Evolutionary conservation across 2,329 filamentous ascomycete genomes (phyloP).

Genomic region (Neofusicoccum kwambonambiense): DNA sequence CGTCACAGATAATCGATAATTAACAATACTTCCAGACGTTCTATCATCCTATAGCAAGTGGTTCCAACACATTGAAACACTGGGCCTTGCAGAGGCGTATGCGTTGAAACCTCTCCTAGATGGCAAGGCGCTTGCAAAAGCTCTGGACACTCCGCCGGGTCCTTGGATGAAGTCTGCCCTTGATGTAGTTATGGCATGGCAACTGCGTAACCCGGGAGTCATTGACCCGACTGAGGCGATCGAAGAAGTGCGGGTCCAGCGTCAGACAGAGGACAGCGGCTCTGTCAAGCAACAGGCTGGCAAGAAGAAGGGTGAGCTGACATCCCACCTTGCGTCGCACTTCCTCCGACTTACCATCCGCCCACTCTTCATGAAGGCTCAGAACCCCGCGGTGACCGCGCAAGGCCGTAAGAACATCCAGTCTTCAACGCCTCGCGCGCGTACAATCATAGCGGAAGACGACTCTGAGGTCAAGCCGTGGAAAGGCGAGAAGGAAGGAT

Average conservation of each 20-base stretch:
- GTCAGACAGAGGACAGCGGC: slow-evolving; percentile 23
- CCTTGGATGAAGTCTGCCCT: slow-evolving; percentile 82
- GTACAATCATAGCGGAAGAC: slow-evolving; percentile 33
- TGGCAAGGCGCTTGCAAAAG: slow-evolving; percentile 69
- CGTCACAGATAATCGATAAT: slow-evolving; percentile 5
- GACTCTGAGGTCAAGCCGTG: slow-evolving; percentile 55
- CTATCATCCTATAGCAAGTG: slow-evolving; percentile 55
- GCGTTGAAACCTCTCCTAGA: slow-evolving; percentile 59
- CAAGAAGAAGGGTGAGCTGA: slow-evolving; percentile 48
- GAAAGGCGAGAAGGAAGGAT: slow-evolving; percentile 54
- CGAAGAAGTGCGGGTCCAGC: slow-evolving; percentile 40
- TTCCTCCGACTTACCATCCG: slow-evolving; percentile 65
- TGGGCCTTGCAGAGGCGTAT: slow-evolving; percentile 52
- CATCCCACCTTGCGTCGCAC: slow-evolving; percentile 48
- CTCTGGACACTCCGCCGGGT: slow-evolving; percentile 66
- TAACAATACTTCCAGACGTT: slow-evolving; percentile 36
- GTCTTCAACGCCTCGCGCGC: slow-evolving; percentile 32
- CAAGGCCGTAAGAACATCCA: slow-evolving; percentile 56
- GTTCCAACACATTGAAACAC: slow-evolving; percentile 50
- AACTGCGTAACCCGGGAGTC: slow-evolving; percentile 72
- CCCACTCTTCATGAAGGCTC: slow-evolving; percentile 57
- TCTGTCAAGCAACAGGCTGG: slow-evolving; percentile 16
- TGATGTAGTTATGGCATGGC: slow-evolving; percentile 82
- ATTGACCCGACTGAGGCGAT: slow-evolving; percentile 55
- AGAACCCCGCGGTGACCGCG: slow-evolving; percentile 47